Conservation (phyloP, 2,329 filamentous ascomycete genomes). For the Madurella mycetomatis region DNA sequence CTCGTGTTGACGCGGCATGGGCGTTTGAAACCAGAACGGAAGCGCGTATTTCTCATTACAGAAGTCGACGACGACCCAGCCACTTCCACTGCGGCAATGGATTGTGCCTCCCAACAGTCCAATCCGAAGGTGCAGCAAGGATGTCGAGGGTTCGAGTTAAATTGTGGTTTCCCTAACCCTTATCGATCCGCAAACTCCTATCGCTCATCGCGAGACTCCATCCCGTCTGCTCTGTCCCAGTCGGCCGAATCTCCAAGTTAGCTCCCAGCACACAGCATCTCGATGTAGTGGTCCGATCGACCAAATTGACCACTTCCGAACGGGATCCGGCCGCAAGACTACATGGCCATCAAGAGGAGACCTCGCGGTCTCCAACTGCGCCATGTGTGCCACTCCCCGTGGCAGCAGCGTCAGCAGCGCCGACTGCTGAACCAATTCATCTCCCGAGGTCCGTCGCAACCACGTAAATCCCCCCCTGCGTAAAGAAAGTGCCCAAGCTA, state of each 20-base stretch:
- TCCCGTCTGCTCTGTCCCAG: background rate
- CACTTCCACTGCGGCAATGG: too few species aligned
- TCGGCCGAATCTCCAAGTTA: background rate
- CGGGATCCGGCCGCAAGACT: background rate
- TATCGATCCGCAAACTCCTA: background rate
- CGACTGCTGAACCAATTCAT: constrained; percentile 27
- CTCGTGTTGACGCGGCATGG: too few species aligned
- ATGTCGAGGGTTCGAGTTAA: background rate
- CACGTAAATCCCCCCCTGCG: background rate
- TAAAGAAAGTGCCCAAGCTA: too few species aligned
- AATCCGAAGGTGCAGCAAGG: background rate
- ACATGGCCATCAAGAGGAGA: constrained; percentile 20
- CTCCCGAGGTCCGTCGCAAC: constrained; percentile 16
- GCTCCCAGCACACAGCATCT: background rate
- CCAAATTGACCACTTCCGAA: background rate
- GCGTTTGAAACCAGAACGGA: too few species aligned
- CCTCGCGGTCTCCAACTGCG: constrained; percentile 20
- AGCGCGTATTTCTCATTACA: too few species aligned
- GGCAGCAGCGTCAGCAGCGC: constrained; percentile 14
- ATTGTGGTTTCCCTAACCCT: background rate
- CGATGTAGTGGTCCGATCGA: background rate
- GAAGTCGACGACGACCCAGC: too few species aligned
- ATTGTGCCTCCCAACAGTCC: too few species aligned
- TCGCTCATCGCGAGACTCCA: background rate
- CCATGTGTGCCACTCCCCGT: constrained; percentile 10